Conservation (phyloP, 2,329 filamentous ascomycete species). For the Blastomyces gilchristii region DNA sequence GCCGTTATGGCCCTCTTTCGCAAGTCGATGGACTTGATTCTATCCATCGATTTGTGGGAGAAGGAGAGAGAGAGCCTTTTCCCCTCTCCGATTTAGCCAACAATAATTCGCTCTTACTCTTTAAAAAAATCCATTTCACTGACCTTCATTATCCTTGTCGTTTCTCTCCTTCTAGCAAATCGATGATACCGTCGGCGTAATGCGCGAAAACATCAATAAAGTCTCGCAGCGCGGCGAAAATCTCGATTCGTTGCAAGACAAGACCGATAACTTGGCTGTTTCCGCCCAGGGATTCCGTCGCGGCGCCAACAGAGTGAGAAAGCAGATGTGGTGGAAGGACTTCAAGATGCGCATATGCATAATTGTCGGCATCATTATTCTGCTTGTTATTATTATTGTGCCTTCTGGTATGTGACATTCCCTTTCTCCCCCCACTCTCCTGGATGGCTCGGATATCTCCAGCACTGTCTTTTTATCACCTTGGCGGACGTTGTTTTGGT, state of each 20-base stretch:
- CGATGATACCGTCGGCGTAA: conserved; percentile 85
- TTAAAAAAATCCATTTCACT: not conserved
- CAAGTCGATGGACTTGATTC: not conserved
- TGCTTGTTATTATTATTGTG: conserved; percentile 89
- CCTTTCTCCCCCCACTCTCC: not conserved
- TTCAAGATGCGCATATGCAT: conserved; percentile 99
- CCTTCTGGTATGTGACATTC: conserved; percentile 59
- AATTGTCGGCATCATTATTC: conserved; percentile 77
- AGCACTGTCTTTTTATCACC: conserved; percentile 3
- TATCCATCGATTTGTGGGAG: not conserved
- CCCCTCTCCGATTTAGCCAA: not conserved
- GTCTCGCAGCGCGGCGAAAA: conserved; percentile 85
- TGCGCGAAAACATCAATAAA: conserved; percentile 97
- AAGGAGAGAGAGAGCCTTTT: not conserved
- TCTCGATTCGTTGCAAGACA: conserved; percentile 80
- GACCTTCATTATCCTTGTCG: not conserved
- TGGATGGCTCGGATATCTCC: not conserved
- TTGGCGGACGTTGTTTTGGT: not conserved
- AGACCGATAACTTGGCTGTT: conserved; percentile 82
- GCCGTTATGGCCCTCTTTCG: not conserved
- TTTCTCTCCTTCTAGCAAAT: conserved; percentile 61
- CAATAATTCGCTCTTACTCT: not conserved
- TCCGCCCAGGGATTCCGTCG: conserved; percentile 93
- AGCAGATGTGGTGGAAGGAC: conserved; percentile 99
- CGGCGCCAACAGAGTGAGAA: conserved; percentile 89